phyloP scores from a whole-genome alignment of 2,329 filamentous ascomycete genomes.

The Xylaria sp. region DNA sequence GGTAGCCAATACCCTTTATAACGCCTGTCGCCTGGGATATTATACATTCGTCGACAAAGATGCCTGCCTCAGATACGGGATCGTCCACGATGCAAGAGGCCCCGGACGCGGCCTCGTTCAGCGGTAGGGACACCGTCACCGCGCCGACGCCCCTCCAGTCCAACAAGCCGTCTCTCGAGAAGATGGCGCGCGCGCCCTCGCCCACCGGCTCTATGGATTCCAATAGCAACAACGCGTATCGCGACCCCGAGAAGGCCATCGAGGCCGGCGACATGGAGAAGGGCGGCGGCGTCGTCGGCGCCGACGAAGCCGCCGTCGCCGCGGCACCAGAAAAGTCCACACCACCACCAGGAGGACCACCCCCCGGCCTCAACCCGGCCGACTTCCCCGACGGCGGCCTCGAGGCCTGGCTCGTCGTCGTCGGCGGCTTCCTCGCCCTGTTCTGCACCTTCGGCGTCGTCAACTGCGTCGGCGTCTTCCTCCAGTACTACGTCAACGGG shows the following conservation, averaged over 20 bases:
- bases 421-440: constrained; percentile 45
- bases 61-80: constrained; percentile 28
- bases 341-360: too few species aligned
- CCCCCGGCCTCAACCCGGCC: constrained; percentile 44
- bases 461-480: constrained; percentile 56
- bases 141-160: constrained; percentile 15
- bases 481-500: constrained; percentile 55
- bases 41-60: constrained; percentile 8
- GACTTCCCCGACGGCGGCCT: constrained; percentile 63
- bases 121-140: constrained; percentile 12
- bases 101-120: constrained; percentile 19
- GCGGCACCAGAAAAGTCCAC: too few species aligned
- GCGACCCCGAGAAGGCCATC: constrained; percentile 24
- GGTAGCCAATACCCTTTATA: not conserved
- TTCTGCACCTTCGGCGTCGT: constrained; percentile 45
- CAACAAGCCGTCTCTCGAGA: constrained; percentile 20
- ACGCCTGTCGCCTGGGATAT: not conserved
- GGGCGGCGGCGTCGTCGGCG: constrained; percentile 10
- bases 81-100: constrained; percentile 26
- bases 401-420: constrained; percentile 61
- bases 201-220: constrained; percentile 15
- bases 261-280: constrained; percentile 39
- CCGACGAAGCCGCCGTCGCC: too few species aligned
- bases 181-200: constrained; percentile 36
- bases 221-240: constrained; percentile 24